Percentiles rank a stretch among this genome's conserved stretches.
These are phyloP conservation scores for Fraxinus anomala DNA, from an alignment of 257 asterid species.

Conservation along the genomic window DNA sequence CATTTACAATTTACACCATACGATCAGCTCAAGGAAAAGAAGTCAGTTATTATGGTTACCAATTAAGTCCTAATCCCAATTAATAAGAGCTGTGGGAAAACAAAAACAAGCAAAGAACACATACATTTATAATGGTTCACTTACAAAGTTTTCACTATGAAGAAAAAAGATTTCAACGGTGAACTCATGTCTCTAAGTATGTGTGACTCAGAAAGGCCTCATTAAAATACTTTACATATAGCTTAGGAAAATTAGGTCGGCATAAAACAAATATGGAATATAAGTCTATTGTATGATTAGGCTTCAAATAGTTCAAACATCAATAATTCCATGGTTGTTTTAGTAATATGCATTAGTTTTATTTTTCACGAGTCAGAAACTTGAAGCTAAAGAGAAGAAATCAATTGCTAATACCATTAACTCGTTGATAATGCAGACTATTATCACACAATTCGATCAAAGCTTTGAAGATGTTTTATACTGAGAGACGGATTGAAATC, in stretches of 20 bases:
- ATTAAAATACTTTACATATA: too few relatives aligned
- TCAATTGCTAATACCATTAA: neutral
- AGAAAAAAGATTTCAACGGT: neutral
- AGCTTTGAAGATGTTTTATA: neutral
- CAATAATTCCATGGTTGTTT: neutral
- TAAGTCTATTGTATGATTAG: neutral
- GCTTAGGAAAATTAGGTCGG: neutral
- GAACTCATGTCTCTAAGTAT: neutral
- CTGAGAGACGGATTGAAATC: neutral
- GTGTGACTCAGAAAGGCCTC: too few relatives aligned
- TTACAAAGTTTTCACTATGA: neutral
- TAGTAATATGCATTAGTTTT: neutral
- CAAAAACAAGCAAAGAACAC: neutral
- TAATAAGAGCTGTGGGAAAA: neutral
- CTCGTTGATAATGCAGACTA: neutral
- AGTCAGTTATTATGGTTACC: neutral
- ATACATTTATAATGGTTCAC: neutral
- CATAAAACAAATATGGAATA: too few relatives aligned
- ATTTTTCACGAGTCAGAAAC: neutral
- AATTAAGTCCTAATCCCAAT: neutral
- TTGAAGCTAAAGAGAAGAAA: neutral
- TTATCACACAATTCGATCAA: neutral
- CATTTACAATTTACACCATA: neutral
- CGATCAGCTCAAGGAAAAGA: neutral
- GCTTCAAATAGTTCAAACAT: neutral